Base-by-base conservation (phyloP, 176 grass and related monocot genomes). In the Carex parvula region DNA sequence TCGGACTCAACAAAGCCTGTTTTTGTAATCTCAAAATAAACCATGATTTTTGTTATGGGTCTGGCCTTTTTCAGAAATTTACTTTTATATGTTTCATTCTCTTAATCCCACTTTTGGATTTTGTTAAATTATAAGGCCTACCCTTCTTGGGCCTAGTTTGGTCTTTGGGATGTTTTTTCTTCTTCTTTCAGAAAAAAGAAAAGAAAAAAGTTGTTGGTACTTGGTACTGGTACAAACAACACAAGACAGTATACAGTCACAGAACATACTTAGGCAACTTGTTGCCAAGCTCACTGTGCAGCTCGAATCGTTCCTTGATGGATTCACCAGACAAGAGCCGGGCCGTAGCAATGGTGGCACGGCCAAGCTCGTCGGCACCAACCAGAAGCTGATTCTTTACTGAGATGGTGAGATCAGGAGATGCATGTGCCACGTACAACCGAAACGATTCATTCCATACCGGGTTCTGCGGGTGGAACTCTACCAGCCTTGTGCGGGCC, bases 361-460 rank as follows among this genome's bases (percentile, higher is more conserved):
- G 78, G 42, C 92, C 91, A 8, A 98, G 48, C 58, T 90, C 83
- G 6, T 76, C 54, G 30, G 95, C 87, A 62, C 87, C 86, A 54
- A 89, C 21, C 10, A 86, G 72, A 80, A 87, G 86, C 86, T 95
- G 92, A 84, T 85, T 91, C 66, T 91, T 90, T 63, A 98, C 86
- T 17, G 86, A 93, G 86, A 98, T 66, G 2, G 75, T 86, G 48
- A 98, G 14, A 0, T 83, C 74, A 0, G 82, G 79, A 46, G 89
- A 81, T 0, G 88, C 75, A 73, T 98, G 81, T 15, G 92, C 92
- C 88, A 88, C 94, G 75, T 95, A 94, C 20, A 98, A 69, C 68
- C 82, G 89, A 85, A 98, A 95, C 0, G 92, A 95, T 66, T 98
- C 89, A 89, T 98, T 93, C 95, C 95, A 98, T 1, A 57, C 85